These are phyloP conservation scores for Colletotrichum navitas DNA, from an alignment of 2,329 filamentous ascomycete genomes.

Conservation along the genomic window DNA sequence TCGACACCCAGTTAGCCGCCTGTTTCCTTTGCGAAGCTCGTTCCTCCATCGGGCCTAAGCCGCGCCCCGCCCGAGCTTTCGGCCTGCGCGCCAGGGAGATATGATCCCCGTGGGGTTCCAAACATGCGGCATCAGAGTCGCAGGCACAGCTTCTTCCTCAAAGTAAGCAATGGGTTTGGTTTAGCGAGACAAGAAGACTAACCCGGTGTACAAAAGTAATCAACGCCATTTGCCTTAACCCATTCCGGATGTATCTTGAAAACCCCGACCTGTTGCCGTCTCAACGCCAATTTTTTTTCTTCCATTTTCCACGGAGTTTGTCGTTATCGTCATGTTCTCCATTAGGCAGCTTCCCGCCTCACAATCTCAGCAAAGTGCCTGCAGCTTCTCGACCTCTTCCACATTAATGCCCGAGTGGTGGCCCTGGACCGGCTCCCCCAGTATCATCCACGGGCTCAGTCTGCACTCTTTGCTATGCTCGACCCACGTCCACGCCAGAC, in stretches of 20 bases:
- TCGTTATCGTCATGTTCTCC: conserved; percentile 13
- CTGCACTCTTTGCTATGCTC: conserved; percentile 55
- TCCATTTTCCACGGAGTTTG: neutral
- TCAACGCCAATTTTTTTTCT: neutral
- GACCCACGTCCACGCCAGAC: conserved; percentile 67
- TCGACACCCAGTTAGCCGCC: neutral
- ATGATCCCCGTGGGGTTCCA: neutral
- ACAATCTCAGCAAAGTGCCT: conserved; percentile 36
- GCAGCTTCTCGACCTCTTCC: conserved; percentile 39
- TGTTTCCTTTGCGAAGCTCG: neutral
- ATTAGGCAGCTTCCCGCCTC: no score
- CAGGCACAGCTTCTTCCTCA: neutral
- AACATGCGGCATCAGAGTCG: neutral
- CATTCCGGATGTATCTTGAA: neutral
- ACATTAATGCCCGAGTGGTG: conserved; percentile 56
- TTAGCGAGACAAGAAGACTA: neutral
- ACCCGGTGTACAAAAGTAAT: neutral
- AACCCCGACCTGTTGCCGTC: neutral
- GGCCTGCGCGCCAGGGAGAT: neutral
- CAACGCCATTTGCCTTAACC: neutral
- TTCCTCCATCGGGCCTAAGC: conserved; percentile 19
- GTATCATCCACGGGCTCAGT: conserved; percentile 63
- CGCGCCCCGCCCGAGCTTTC: conserved; percentile 15
- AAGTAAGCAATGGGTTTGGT: neutral
- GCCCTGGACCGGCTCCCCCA: conserved; percentile 54